Percentiles rank a stretch among this genome's conserved stretches.
phyloP scores from a whole-genome alignment of 176 grass and related monocot species.

The Tillandsia fasciculata region DNA sequence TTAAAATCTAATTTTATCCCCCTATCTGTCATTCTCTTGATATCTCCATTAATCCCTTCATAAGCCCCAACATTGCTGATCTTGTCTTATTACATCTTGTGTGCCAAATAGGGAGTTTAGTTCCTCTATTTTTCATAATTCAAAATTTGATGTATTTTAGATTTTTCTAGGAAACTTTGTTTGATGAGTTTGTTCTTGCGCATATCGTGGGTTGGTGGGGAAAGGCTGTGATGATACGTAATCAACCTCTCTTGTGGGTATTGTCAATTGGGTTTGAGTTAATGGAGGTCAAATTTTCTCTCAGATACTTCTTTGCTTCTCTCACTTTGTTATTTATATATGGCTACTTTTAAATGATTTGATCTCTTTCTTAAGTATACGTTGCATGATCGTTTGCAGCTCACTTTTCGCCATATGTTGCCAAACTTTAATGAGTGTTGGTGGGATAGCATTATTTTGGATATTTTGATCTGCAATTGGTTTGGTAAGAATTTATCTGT shows the following conservation, averaged over 20 bases:
- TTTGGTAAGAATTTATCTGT: slow-evolving; percentile 56
- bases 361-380: background rate
- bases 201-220: slow-evolving; percentile 99
- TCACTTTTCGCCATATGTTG: slow-evolving; percentile 99
- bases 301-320: slow-evolving; percentile 5
- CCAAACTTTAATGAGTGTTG: slow-evolving; percentile 98
- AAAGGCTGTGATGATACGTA: slow-evolving; percentile 99
- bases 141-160: slow-evolving; percentile 25
- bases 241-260: slow-evolving; percentile 96
- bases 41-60: no score
- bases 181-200: slow-evolving; percentile 98
- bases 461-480: slow-evolving; percentile 99
- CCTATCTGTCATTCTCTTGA: no score
- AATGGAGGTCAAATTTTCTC: slow-evolving; percentile 57
- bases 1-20: no score
- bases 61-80: no score
- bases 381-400: slow-evolving; percentile 32
- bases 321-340: slow-evolving; percentile 1
- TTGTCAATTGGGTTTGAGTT: slow-evolving; percentile 96
- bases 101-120: no score
- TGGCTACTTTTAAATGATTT: slow-evolving; percentile 6
- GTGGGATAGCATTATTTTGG: slow-evolving; percentile 98
- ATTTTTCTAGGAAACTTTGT: slow-evolving; percentile 90
- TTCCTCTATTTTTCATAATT: background rate
- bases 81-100: no score